Evolutionary conservation across 1,139 yeast species (phyloP).

Genomic region (Debaryomyces sp.): DNA sequence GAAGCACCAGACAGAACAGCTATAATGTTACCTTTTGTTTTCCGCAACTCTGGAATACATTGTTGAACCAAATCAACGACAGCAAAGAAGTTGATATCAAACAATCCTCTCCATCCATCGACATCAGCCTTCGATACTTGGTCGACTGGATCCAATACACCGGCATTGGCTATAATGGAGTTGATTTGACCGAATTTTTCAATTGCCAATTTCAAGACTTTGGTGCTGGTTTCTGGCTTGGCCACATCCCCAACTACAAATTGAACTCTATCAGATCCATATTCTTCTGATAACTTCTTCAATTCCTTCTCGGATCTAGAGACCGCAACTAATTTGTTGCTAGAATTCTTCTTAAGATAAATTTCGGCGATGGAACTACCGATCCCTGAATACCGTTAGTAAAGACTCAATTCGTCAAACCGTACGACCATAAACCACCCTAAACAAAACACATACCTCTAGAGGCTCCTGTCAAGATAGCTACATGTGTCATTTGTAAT

Average conservation of each 20-base stretch:
- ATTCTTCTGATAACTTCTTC: conserved; percentile 41
- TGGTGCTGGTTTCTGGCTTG: conserved; percentile 33
- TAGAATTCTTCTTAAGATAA: conserved; percentile 40
- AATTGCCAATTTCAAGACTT: conserved; percentile 52
- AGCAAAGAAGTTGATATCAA: conserved; percentile 79
- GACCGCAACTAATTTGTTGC: conserved; percentile 63
- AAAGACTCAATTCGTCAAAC: conserved; percentile 2
- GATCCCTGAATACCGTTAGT: conserved; percentile 54
- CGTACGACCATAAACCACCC: neutral
- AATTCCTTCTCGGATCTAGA: conserved; percentile 65
- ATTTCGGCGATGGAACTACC: conserved; percentile 70
- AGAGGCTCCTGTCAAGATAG: conserved; percentile 73
- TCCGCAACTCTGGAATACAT: conserved; percentile 61
- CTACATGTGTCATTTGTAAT: conserved; percentile 14
- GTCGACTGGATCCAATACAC: conserved; percentile 79
- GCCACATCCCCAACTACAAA: conserved; percentile 72
- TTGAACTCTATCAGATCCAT: conserved; percentile 53
- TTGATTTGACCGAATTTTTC: conserved; percentile 62
- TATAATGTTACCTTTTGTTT: conserved; percentile 61
- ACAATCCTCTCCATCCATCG: conserved; percentile 62
- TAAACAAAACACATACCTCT: conserved; percentile 35
- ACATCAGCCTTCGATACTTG: conserved; percentile 53
- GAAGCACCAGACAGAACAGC: conserved; percentile 91
- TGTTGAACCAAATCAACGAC: conserved; percentile 62
- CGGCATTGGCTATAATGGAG: conserved; percentile 84